These are phyloP conservation scores for Microcos paniculata DNA, from an alignment of 345 rosid species.

Conservation along the genomic window DNA sequence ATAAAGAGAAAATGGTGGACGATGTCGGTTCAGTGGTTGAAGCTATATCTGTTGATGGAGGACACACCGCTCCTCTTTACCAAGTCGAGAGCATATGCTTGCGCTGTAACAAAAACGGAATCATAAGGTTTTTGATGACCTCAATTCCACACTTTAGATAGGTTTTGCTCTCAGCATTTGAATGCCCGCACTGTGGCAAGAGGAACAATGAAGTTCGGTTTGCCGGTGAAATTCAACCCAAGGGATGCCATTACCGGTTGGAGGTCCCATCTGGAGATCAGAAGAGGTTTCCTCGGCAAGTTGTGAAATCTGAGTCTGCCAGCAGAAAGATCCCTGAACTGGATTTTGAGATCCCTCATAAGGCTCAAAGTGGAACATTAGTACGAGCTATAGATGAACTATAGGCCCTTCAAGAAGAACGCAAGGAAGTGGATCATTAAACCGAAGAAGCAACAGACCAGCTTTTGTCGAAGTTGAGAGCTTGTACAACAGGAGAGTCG, in stretches of 20 bases:
- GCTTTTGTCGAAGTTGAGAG: constrained; percentile 73
- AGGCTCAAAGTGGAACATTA: constrained; percentile 86
- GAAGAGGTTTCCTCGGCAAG: constrained; percentile 75
- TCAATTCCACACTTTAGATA: constrained; percentile 85
- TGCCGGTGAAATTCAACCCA: constrained; percentile 88
- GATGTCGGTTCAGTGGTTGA: constrained; percentile 80
- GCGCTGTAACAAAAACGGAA: constrained; percentile 85
- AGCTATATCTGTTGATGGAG: constrained; percentile 61
- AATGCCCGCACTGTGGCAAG: constrained; percentile 87
- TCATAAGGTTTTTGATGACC: constrained; percentile 68
- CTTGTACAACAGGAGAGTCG: constrained; percentile 65
- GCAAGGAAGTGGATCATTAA: constrained; percentile 85
- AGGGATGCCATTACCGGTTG: constrained; percentile 65
- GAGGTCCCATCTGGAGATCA: constrained; percentile 60
- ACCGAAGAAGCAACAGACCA: constrained; percentile 88
- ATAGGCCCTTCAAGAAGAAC: constrained; percentile 87
- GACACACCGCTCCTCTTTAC: constrained; percentile 65
- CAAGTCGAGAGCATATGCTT: constrained; percentile 91
- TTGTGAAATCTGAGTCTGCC: constrained; percentile 93
- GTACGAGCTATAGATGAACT: constrained; percentile 80
- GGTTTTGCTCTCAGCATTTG: constrained; percentile 89
- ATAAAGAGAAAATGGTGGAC: constrained; percentile 33
- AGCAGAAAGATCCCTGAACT: constrained; percentile 90
- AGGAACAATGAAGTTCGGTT: constrained; percentile 97
- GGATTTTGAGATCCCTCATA: constrained; percentile 94